phyloP scores from a whole-genome alignment of 495 filamentous ascomycete species.

The Apodospora peruviana region DNA sequence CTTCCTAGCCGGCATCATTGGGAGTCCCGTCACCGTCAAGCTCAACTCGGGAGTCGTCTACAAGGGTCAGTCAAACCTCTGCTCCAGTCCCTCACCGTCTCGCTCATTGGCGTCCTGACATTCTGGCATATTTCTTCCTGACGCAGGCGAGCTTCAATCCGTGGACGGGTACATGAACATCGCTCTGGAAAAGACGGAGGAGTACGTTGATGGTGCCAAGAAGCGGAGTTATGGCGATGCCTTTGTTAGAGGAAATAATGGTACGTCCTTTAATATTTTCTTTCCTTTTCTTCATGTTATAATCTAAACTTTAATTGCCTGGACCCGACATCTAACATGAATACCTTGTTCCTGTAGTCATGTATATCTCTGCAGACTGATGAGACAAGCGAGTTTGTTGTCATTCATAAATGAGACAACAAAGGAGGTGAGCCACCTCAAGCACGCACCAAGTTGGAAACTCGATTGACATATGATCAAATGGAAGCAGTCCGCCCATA shows the following conservation, averaged over 20 bases:
- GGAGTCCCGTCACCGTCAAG: slow-evolving; percentile 86
- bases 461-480: no score
- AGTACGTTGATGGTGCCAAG: slow-evolving; percentile 78
- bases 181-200: slow-evolving; percentile 88
- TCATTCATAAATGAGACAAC: no score
- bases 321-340: not conserved
- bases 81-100: not conserved
- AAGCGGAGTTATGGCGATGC: slow-evolving; percentile 86
- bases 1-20: slow-evolving; percentile 89
- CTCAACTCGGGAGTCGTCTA: slow-evolving; percentile 94
- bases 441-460: no score
- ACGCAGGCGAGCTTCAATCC: slow-evolving; percentile 80
- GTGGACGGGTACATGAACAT: slow-evolving; percentile 99
- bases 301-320: no score
- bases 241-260: slow-evolving; percentile 95
- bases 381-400: no score
- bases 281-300: not conserved
- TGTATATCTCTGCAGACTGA: slow-evolving; percentile 72
- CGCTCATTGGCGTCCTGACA: not conserved
- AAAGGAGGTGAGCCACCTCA: no score
- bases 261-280: slow-evolving; percentile 38
- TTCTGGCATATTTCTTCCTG: not conserved
- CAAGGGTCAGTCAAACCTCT: slow-evolving; percentile 58
- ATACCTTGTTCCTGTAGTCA: slow-evolving; percentile 12
- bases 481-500: no score